A percentile compares a stretch with the other conserved stretches of the same genome.
Evolutionary conservation across 768 basidiomycete genomes (phyloP).

Genomic region (Epithele typhae): DNA sequence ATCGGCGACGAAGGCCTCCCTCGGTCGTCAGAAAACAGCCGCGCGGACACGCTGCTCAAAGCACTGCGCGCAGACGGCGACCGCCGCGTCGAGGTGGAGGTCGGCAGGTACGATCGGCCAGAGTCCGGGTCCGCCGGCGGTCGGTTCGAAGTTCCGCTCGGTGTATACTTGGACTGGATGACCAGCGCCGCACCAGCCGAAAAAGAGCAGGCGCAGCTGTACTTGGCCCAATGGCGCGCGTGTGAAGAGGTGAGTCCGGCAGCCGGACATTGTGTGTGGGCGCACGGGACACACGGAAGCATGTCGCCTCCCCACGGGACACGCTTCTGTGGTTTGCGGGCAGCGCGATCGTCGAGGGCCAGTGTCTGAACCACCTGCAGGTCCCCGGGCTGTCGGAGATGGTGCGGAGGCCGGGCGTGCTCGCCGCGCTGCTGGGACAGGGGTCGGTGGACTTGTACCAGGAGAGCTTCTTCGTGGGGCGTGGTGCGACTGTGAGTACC

Average conservation of each 20-base stretch:
- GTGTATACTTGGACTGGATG: constrained; percentile 21
- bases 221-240: constrained; percentile 19
- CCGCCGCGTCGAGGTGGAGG: constrained; percentile 20
- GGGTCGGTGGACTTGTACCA: constrained; percentile 19
- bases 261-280: not conserved
- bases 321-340: not conserved
- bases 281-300: too few relatives aligned
- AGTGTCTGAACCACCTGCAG: not conserved
- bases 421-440: constrained; percentile 11
- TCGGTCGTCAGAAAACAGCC: too few relatives aligned
- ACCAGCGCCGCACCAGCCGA: not conserved
- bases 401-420: constrained; percentile 10
- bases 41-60: constrained; percentile 7
- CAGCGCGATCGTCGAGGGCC: not conserved
- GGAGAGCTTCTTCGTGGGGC: constrained; percentile 21
- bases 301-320: too few relatives aligned
- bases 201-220: not conserved
- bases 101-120: constrained; percentile 17
- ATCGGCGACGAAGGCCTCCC: too few relatives aligned
- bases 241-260: constrained; percentile 17
- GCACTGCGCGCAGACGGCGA: constrained; percentile 10
- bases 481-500: constrained; percentile 14
- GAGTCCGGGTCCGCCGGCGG: constrained; percentile 2
- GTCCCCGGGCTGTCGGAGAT: constrained; percentile 4
- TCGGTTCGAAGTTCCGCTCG: constrained; percentile 12